Evolutionary conservation across 371 early-diverging fungal genomes (phyloP).

Genomic region (Blastocladiella emersonii): DNA sequence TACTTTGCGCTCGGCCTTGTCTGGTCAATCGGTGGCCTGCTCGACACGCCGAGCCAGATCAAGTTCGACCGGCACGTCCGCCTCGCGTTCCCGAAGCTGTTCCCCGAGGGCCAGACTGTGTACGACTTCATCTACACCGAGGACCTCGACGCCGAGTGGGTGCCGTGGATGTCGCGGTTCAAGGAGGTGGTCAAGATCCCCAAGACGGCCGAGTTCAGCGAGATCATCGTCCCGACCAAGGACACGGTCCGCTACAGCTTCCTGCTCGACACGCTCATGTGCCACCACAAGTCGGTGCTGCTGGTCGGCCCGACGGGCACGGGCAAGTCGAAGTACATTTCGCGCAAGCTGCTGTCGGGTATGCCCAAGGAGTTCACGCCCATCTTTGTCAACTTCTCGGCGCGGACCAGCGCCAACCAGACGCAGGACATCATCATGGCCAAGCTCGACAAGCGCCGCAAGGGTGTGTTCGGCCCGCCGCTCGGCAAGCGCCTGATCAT

Average conservation of each 20-base stretch:
- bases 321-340: slow-evolving; percentile 43
- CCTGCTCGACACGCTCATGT: slow-evolving; percentile 26
- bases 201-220: slow-evolving; percentile 31
- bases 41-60: slow-evolving; percentile 25
- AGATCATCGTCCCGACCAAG: slow-evolving; percentile 41
- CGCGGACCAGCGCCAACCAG: slow-evolving; percentile 37
- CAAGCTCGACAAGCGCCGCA: slow-evolving; percentile 39
- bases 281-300: slow-evolving; percentile 28
- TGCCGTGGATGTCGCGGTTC: slow-evolving; percentile 30
- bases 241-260: slow-evolving; percentile 37
- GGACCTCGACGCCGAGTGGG: slow-evolving; percentile 18
- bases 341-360: slow-evolving; percentile 30
- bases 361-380: slow-evolving; percentile 27
- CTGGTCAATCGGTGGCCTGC: slow-evolving; percentile 37
- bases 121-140: slow-evolving; percentile 32
- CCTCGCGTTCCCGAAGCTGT: slow-evolving; percentile 8
- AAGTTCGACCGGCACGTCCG: slow-evolving; percentile 34
- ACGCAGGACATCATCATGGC: slow-evolving; percentile 41
- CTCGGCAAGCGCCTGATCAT: slow-evolving; percentile 33
- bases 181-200: slow-evolving; percentile 22
- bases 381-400: slow-evolving; percentile 39
- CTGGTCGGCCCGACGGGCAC: slow-evolving; percentile 41
- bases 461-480: slow-evolving; percentile 44
- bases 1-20: slow-evolving; percentile 7
- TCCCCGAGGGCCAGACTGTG: slow-evolving; percentile 21